phyloP scores from a whole-genome alignment of 2,329 filamentous ascomycete species.

The Ustulina deusta region DNA sequence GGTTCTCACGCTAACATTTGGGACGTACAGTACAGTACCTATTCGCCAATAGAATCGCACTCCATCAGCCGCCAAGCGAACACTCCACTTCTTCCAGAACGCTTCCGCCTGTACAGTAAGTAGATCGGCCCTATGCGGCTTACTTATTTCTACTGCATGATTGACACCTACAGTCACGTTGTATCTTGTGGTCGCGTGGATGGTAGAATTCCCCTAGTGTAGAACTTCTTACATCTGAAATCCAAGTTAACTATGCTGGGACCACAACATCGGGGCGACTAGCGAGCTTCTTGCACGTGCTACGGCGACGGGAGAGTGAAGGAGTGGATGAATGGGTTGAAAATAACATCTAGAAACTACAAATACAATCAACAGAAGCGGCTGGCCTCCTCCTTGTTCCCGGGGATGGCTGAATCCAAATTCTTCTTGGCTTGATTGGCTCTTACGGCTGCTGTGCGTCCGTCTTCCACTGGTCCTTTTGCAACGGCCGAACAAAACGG shows the following conservation, averaged over 20 bases:
- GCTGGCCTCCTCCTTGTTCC: neutral
- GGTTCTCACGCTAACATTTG: neutral
- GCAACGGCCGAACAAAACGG: neutral
- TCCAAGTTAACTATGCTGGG: neutral
- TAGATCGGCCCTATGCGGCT: neutral
- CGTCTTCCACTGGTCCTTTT: neutral
- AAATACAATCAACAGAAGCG: neutral
- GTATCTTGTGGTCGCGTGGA: neutral
- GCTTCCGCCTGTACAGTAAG: neutral
- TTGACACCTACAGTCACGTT: neutral
- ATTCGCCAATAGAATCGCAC: neutral
- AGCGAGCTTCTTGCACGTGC: neutral
- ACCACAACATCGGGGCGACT: neutral
- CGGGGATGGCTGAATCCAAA: neutral
- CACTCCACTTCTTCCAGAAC: slow-evolving; percentile 1
- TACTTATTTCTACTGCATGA: neutral
- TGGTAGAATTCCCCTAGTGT: neutral
- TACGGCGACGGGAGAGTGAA: neutral
- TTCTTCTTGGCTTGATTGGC: neutral
- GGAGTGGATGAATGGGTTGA: neutral
- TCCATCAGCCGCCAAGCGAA: neutral
- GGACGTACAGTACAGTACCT: too few relatives aligned
- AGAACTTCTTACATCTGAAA: neutral
- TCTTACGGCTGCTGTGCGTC: neutral
- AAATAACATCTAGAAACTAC: neutral